Percentiles rank a stretch among this genome's conserved stretches.
Conservation (phyloP, 2,329 filamentous ascomycete species). For the Cladophialophora carrionii region DNA sequence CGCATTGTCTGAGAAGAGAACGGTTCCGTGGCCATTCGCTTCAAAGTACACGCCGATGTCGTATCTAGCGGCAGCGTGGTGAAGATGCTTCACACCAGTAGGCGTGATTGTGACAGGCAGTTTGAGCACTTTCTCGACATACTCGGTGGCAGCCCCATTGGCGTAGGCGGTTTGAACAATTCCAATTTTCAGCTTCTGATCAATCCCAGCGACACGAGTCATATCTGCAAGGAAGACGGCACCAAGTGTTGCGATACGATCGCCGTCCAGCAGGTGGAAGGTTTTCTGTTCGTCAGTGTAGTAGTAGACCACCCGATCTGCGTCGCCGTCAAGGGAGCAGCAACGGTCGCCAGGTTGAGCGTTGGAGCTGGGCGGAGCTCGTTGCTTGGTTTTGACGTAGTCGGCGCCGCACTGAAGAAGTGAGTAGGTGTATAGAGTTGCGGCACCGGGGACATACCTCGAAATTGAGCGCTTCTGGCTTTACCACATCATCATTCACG, state of each 20-base stretch:
- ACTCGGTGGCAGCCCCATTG: slow-evolving; percentile 91
- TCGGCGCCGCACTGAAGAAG: slow-evolving; percentile 79
- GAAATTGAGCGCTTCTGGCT: slow-evolving; percentile 84
- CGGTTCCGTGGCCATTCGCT: slow-evolving; percentile 95
- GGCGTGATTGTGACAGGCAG: slow-evolving; percentile 91
- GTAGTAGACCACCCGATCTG: slow-evolving; percentile 94
- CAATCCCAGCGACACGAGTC: slow-evolving; percentile 75
- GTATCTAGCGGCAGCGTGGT: slow-evolving; percentile 93
- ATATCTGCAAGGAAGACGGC: slow-evolving; percentile 93
- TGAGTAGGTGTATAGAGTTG: slow-evolving; percentile 31
- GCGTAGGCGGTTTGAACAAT: slow-evolving; percentile 98
- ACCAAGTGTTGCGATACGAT: slow-evolving; percentile 92
- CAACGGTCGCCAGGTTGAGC: slow-evolving; percentile 75
- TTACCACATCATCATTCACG: slow-evolving; percentile 89
- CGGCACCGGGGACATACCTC: slow-evolving; percentile 61
- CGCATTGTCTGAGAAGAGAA: slow-evolving; percentile 87
- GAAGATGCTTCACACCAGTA: slow-evolving; percentile 95
- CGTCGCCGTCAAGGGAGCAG: slow-evolving; percentile 92
- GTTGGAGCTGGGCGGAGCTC: slow-evolving; percentile 80
- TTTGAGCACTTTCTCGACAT: slow-evolving; percentile 83
- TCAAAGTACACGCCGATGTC: slow-evolving; percentile 98
- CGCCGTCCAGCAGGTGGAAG: slow-evolving; percentile 92
- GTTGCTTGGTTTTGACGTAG: slow-evolving; percentile 95
- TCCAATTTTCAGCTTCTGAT: slow-evolving; percentile 81
- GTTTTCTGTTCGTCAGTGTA: slow-evolving; percentile 79